Conservation (phyloP, 495 filamentous ascomycete genomes). For the Astrocystis sublimbata region DNA sequence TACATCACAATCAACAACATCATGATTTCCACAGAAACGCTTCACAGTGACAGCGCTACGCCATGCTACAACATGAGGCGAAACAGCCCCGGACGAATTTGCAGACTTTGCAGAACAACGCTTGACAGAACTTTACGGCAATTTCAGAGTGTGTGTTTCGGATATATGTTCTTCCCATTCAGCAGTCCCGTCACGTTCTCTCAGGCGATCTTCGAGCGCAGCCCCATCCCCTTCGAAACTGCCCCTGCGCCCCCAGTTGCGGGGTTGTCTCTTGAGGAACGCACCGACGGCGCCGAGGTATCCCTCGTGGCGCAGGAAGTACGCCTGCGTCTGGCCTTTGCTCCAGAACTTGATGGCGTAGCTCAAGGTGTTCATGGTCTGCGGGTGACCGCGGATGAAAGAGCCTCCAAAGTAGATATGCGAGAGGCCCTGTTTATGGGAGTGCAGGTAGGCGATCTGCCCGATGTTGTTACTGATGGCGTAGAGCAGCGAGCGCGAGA, state of each 20-base stretch:
- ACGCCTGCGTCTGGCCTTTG: constrained; percentile 89
- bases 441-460: constrained; percentile 94
- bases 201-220: constrained; percentile 22
- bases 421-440: constrained; percentile 83
- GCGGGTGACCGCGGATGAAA: constrained; percentile 93
- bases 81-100: not conserved
- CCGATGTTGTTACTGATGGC: constrained; percentile 94
- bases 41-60: not conserved
- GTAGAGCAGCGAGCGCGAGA: constrained; percentile 69
- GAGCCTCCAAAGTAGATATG: constrained; percentile 97
- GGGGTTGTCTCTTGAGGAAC: constrained; percentile 86
- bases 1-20: not conserved
- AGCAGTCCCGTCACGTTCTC: constrained; percentile 8
- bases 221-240: constrained; percentile 54
- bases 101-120: not conserved
- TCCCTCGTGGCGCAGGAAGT: constrained; percentile 93
- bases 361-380: constrained; percentile 94
- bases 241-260: constrained; percentile 86
- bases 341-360: constrained; percentile 98
- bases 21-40: constrained; percentile 3
- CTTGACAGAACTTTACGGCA: not conserved
- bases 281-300: constrained; percentile 96
- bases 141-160: not conserved
- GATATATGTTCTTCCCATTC: not conserved
- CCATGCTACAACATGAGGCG: not conserved